These are phyloP conservation scores for Populus tomentosa DNA, from an alignment of 441 rosid genomes.

Conservation along the genomic window DNA sequence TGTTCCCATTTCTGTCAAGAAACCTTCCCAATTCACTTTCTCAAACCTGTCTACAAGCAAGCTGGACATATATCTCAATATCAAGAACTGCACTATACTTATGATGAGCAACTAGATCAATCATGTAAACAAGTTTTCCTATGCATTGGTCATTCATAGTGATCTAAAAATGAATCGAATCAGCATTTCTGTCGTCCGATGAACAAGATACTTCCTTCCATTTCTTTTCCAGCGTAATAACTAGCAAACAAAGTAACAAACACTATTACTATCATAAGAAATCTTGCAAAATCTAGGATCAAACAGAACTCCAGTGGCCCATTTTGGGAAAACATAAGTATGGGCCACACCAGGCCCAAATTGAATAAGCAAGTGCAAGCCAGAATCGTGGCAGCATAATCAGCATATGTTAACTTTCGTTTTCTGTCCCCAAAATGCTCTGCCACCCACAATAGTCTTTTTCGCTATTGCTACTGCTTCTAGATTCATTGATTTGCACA, in stretches of 20 bases:
- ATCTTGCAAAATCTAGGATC: neutral
- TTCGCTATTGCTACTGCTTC: neutral
- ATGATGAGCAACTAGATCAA: too few species aligned
- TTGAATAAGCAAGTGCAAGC: neutral
- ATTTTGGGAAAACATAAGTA: neutral
- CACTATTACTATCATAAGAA: neutral
- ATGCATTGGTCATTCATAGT: neutral
- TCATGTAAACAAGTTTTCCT: too few species aligned
- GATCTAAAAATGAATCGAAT: neutral
- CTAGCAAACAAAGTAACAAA: neutral
- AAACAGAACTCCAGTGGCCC: neutral
- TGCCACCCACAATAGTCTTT: neutral
- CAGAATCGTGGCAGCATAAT: constrained; percentile 34
- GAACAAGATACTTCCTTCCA: neutral
- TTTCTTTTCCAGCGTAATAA: neutral
- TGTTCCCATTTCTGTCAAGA: too few species aligned
- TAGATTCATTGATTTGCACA: neutral
- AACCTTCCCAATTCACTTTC: too few species aligned
- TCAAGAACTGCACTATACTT: neutral
- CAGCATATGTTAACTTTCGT: constrained; percentile 10
- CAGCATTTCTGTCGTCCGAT: neutral
- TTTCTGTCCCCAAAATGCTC: neutral
- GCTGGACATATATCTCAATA: too few species aligned
- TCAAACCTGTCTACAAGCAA: too few species aligned
- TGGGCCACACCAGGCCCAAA: neutral